Conservation (phyloP, 2,329 filamentous ascomycete genomes). For the Xylaria multiplex region DNA sequence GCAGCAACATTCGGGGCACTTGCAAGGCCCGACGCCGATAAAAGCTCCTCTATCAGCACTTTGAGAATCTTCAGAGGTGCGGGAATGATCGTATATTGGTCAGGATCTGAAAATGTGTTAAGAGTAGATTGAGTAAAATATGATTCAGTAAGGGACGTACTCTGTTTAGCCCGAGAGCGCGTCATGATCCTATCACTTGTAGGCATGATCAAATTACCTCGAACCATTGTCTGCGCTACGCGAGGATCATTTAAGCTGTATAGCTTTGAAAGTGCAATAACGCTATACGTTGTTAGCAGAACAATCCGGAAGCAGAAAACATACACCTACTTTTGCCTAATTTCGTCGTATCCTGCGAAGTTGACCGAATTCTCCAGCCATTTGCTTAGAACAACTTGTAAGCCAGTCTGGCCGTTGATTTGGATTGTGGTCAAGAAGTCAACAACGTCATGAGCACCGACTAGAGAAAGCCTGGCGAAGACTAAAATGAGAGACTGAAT, state of each 20-base stretch:
- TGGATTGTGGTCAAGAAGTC: slow-evolving; percentile 88
- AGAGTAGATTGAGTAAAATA: slow-evolving; percentile 40
- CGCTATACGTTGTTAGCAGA: slow-evolving; percentile 61
- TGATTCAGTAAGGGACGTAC: slow-evolving; percentile 57
- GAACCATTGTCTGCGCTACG: slow-evolving; percentile 81
- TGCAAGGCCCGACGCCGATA: slow-evolving; percentile 77
- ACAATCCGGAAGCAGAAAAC: background rate
- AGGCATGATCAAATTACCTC: slow-evolving; percentile 88
- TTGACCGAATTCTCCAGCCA: slow-evolving; percentile 98
- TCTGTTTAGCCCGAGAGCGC: slow-evolving; percentile 85
- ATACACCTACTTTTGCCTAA: slow-evolving; percentile 85
- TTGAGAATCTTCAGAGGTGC: slow-evolving; percentile 96
- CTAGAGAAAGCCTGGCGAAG: slow-evolving; percentile 88
- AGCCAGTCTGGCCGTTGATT: slow-evolving; percentile 81
- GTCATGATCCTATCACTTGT: slow-evolving; percentile 90
- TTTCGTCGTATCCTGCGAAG: slow-evolving; percentile 98
- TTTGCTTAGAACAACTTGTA: slow-evolving; percentile 89
- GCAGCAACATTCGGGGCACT: slow-evolving; percentile 70
- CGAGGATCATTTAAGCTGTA: slow-evolving; percentile 88
- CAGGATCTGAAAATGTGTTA: slow-evolving; percentile 70
- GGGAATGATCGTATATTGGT: slow-evolving; percentile 86
- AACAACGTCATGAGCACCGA: slow-evolving; percentile 87
- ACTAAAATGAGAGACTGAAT: slow-evolving; percentile 97
- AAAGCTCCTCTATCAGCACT: slow-evolving; percentile 90
- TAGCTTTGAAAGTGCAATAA: slow-evolving; percentile 91